Percentiles rank a stretch among this genome's conserved stretches.
phyloP scores from a whole-genome alignment of 2,329 filamentous ascomycete genomes.

The Gliomastix tumulicola region DNA sequence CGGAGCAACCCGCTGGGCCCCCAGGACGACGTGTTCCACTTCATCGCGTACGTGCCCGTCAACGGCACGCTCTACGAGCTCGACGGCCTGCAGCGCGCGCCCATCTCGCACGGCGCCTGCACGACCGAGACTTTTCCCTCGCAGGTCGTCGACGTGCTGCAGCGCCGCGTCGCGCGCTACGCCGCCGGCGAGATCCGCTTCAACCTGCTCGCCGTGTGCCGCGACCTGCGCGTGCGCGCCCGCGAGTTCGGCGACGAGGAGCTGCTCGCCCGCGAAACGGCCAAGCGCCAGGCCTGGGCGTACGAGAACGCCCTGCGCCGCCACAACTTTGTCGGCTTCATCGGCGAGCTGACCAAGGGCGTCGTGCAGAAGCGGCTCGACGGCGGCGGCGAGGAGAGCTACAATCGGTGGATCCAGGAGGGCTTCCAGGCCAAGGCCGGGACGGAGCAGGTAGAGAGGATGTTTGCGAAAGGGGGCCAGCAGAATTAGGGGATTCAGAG shows the following conservation, averaged over 20 bases:
- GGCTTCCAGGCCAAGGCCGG: constrained; percentile 55
- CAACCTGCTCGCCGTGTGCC: constrained; percentile 88
- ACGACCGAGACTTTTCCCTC: constrained; percentile 63
- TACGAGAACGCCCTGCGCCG: constrained; percentile 90
- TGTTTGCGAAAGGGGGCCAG: no score
- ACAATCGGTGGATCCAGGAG: constrained; percentile 67
- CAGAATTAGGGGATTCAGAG: no score
- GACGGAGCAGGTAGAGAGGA: constrained; percentile 33
- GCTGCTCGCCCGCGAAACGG: constrained; percentile 69
- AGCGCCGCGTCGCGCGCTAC: constrained; percentile 77
- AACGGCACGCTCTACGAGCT: constrained; percentile 83
- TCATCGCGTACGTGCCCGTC: constrained; percentile 87
- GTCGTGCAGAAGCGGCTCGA: constrained; percentile 70
- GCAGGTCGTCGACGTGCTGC: constrained; percentile 80
- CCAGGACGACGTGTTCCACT: constrained; percentile 92
- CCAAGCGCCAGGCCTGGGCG: constrained; percentile 78
- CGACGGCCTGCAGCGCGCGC: constrained; percentile 87
- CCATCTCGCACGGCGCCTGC: constrained; percentile 81
- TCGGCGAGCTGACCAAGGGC: constrained; percentile 81
- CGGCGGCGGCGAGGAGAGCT: constrained; percentile 56
- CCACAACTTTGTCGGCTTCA: constrained; percentile 96
- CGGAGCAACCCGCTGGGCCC: no score
- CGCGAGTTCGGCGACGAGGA: constrained; percentile 78
- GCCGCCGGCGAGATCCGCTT: constrained; percentile 85
- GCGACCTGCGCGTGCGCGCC: constrained; percentile 72